These are phyloP conservation scores for Westerdykella aurantiaca DNA, from an alignment of 2,329 filamentous ascomycete species.

Conservation along the genomic window DNA sequence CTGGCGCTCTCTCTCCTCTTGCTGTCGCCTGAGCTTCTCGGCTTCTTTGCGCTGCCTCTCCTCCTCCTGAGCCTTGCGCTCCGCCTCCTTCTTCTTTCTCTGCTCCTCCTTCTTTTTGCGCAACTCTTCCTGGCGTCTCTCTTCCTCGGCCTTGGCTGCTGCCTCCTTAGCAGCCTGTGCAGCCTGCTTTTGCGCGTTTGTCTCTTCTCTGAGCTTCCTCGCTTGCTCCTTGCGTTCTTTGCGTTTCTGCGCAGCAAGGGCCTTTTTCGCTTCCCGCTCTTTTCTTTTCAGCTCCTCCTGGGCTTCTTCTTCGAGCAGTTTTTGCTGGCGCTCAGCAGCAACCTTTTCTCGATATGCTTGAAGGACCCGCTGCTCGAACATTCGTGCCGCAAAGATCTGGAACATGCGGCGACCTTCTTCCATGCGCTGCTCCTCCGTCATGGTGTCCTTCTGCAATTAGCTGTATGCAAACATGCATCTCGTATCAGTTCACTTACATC, in stretches of 20 bases:
- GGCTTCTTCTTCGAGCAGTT: slow-evolving; percentile 83
- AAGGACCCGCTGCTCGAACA: slow-evolving; percentile 97
- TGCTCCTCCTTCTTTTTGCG: slow-evolving; percentile 81
- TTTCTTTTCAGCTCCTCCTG: slow-evolving; percentile 73
- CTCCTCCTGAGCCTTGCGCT: slow-evolving; percentile 85
- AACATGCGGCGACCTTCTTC: slow-evolving; percentile 98
- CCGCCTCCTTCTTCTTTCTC: slow-evolving; percentile 82
- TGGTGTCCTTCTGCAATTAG: slow-evolving; percentile 63
- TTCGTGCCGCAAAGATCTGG: slow-evolving; percentile 96
- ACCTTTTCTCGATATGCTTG: slow-evolving; percentile 98
- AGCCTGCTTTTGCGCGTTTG: slow-evolving; percentile 66
- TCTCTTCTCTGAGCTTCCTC: slow-evolving; percentile 74
- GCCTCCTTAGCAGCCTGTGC: slow-evolving; percentile 86
- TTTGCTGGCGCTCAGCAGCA: slow-evolving; percentile 82
- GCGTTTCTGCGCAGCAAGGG: slow-evolving; percentile 87
- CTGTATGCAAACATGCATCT: neutral
- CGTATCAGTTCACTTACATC: slow-evolving; percentile 23
- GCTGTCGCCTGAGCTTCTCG: slow-evolving; percentile 70
- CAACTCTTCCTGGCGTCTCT: slow-evolving; percentile 73
- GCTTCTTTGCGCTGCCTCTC: slow-evolving; percentile 78
- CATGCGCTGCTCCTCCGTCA: slow-evolving; percentile 99
- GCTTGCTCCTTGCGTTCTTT: slow-evolving; percentile 87
- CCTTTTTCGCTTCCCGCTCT: slow-evolving; percentile 84
- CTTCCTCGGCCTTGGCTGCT: slow-evolving; percentile 67
- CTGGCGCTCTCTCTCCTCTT: slow-evolving; percentile 81